A percentile compares a stretch with the other conserved stretches of the same genome.
phyloP scores from a whole-genome alignment of 192 early-diverging fungal species.

The Coemansia sp. region DNA sequence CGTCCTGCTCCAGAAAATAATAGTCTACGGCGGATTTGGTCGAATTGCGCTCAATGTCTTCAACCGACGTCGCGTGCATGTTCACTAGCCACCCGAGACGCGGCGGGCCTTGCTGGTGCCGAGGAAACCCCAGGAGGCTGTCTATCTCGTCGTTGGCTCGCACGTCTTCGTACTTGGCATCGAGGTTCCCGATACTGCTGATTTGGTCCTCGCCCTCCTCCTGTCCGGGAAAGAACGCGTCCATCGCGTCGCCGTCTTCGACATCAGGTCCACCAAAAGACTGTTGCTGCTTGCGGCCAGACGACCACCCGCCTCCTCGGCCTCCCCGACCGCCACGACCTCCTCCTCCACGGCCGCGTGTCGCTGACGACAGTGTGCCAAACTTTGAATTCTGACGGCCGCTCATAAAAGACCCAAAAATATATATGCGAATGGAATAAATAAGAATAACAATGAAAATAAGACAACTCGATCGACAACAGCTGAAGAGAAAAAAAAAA shows the following conservation, averaged over 20 bases:
- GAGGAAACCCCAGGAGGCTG: constrained; percentile 64
- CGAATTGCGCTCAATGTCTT: constrained; percentile 64
- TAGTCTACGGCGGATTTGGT: constrained; percentile 83
- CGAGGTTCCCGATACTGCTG: constrained; percentile 27
- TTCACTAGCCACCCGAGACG: constrained; percentile 94
- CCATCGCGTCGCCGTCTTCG: background rate
- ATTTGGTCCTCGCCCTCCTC: constrained; percentile 11
- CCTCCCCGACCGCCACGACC: constrained; percentile 17
- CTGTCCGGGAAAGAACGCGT: constrained; percentile 7
- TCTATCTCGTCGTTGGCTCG: constrained; percentile 57
- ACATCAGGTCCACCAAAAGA: constrained; percentile 10
- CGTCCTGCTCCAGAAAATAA: constrained; percentile 93
- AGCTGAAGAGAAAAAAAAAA: background rate
- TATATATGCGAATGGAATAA: background rate
- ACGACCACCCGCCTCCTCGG: constrained; percentile 4
- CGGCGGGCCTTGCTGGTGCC: constrained; percentile 73
- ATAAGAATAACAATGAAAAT: background rate
- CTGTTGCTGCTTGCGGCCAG: constrained; percentile 15
- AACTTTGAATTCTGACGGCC: constrained; percentile 21
- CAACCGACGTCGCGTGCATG: constrained; percentile 82
- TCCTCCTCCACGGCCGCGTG: constrained; percentile 25
- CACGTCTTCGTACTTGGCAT: constrained; percentile 30
- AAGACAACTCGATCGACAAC: constrained; percentile 2
- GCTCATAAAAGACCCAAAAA: background rate
- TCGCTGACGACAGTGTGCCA: constrained; percentile 26